These are phyloP conservation scores for Kodamaea fukazawae DNA, from an alignment of 805 yeast species.

Conservation along the genomic window DNA sequence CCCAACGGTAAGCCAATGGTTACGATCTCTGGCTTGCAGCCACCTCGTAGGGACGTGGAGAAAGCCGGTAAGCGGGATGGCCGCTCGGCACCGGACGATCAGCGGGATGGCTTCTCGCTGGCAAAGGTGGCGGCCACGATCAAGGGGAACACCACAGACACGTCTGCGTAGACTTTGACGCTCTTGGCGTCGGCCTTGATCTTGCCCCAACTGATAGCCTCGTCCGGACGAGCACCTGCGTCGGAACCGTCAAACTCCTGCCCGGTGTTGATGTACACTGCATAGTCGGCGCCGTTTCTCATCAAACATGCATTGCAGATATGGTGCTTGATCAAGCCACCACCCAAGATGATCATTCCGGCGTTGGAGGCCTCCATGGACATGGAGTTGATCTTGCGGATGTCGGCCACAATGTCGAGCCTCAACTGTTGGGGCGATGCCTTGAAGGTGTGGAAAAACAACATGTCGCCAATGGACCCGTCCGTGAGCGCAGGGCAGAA, in stretches of 20 bases:
- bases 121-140: constrained; percentile 98
- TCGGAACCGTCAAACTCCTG: constrained; percentile 99
- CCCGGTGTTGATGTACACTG: constrained; percentile 95
- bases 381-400: constrained; percentile 85
- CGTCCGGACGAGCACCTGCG: constrained; percentile 99
- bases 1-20: too few relatives aligned
- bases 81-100: neutral
- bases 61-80: too few relatives aligned
- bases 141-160: constrained; percentile 89
- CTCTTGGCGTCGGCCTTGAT: constrained; percentile 90
- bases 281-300: constrained; percentile 99
- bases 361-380: constrained; percentile 93
- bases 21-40: too few relatives aligned
- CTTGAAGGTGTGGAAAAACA: constrained; percentile 96
- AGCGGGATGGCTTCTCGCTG: constrained; percentile 28
- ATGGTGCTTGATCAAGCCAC: constrained; percentile 95
- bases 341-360: constrained; percentile 95
- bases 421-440: constrained; percentile 86
- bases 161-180: constrained; percentile 94
- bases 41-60: too few relatives aligned
- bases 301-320: constrained; percentile 96
- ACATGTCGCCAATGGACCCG: constrained; percentile 98
- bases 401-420: constrained; percentile 91
- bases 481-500: constrained; percentile 98
- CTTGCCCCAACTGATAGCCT: constrained; percentile 98